phyloP scores from a whole-genome alignment of 306 rosid genomes.

The Corylus avellana region DNA sequence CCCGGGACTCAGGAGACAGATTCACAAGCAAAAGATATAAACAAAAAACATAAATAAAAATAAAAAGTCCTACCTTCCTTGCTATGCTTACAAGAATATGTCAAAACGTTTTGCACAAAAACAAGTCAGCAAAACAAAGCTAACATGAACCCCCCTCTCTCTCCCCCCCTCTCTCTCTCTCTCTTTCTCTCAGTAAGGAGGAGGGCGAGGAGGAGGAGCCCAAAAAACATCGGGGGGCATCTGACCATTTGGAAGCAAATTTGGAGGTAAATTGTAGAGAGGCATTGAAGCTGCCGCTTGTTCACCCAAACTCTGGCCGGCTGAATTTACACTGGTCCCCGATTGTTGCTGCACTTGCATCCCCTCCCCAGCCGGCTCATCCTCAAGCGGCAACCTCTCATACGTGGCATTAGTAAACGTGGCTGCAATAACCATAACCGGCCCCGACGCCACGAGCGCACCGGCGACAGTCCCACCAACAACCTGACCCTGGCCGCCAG shows the following conservation, averaged over 20 bases:
- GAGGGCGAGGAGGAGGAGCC: slow-evolving; percentile 75
- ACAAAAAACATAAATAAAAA: neutral
- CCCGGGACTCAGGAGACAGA: neutral
- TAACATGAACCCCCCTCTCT: neutral
- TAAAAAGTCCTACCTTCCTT: slow-evolving; percentile 24
- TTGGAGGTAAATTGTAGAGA: slow-evolving; percentile 58
- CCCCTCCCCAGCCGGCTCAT: slow-evolving; percentile 45
- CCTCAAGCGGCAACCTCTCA: slow-evolving; percentile 70
- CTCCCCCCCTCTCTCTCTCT: neutral
- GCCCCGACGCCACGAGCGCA: slow-evolving; percentile 63
- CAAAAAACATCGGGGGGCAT: slow-evolving; percentile 69
- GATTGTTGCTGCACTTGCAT: slow-evolving; percentile 44
- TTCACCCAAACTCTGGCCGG: slow-evolving; percentile 53
- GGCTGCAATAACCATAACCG: slow-evolving; percentile 75
- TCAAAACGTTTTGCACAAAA: slow-evolving; percentile 24
- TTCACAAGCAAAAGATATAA: slow-evolving; percentile 31
- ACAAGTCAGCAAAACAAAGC: slow-evolving; percentile 19
- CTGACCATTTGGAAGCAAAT: slow-evolving; percentile 68
- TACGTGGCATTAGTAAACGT: slow-evolving; percentile 76
- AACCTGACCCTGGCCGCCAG: slow-evolving; percentile 78
- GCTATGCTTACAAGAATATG: slow-evolving; percentile 45
- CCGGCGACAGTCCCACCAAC: slow-evolving; percentile 79
- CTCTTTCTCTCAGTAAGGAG: slow-evolving; percentile 45
- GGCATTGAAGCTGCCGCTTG: slow-evolving; percentile 46
- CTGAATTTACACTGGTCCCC: slow-evolving; percentile 37